Conservation (phyloP, 805 yeast species). For the Naumovozyma baii region DNA sequence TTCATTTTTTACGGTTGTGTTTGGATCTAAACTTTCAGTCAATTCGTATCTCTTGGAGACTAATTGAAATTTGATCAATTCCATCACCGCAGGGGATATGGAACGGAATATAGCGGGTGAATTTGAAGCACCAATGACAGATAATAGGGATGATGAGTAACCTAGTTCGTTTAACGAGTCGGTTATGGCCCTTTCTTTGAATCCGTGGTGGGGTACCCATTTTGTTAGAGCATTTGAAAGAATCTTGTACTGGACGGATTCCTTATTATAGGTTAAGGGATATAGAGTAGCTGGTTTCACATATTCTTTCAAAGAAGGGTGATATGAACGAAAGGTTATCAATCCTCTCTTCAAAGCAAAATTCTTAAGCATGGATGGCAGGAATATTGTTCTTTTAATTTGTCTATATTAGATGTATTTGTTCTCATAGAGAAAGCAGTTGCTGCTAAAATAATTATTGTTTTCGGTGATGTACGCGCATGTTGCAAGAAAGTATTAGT, state of each 20-base stretch:
- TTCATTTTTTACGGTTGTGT: conserved; percentile 17
- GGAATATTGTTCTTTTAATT: too few species aligned
- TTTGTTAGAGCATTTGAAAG: conserved; percentile 20
- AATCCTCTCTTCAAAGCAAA: not conserved
- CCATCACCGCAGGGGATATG: conserved; percentile 29
- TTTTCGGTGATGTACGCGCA: too few species aligned
- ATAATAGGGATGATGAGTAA: conserved; percentile 19
- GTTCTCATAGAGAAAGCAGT: too few species aligned
- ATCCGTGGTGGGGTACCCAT: conserved; percentile 26
- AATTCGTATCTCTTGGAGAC: conserved; percentile 40
- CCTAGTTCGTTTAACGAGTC: conserved; percentile 22
- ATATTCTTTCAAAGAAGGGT: conserved; percentile 19
- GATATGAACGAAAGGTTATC: conserved; percentile 14
- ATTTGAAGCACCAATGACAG: conserved; percentile 26
- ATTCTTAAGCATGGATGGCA: not conserved
- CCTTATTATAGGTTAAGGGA: conserved; percentile 21
- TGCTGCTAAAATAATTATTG: too few species aligned
- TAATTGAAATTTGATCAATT: conserved; percentile 48
- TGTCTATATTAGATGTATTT: too few species aligned
- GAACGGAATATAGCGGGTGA: conserved; percentile 26
- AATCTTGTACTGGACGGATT: conserved; percentile 22
- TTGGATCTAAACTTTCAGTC: conserved; percentile 29
- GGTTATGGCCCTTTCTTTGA: conserved; percentile 25
- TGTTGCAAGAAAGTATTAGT: too few species aligned
- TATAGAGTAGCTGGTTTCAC: conserved; percentile 10